These are phyloP conservation scores for Yarrowia alimentaria DNA, from an alignment of 805 yeast species.

Conservation along the genomic window DNA sequence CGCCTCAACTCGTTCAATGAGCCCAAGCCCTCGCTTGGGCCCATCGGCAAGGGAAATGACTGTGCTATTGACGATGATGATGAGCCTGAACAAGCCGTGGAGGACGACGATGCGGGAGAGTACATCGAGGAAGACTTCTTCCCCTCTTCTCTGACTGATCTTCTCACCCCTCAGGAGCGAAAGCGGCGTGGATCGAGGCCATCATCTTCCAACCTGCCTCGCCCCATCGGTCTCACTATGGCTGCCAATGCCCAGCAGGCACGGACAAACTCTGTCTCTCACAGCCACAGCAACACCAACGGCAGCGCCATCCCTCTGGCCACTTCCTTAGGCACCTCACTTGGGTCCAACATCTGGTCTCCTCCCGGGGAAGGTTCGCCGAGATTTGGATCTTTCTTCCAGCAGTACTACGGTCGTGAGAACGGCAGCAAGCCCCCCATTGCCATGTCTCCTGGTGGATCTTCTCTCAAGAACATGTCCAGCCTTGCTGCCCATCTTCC, in stretches of 20 bases:
- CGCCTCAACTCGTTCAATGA: constrained; percentile 25
- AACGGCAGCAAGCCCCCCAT: constrained; percentile 19
- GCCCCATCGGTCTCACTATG: constrained; percentile 26
- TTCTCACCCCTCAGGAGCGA: constrained; percentile 78
- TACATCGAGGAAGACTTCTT: constrained; percentile 71
- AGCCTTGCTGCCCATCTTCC: constrained; percentile 16
- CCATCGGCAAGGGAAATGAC: constrained; percentile 33
- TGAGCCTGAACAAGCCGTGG: constrained; percentile 43
- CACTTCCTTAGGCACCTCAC: constrained; percentile 22
- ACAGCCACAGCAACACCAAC: constrained; percentile 9
- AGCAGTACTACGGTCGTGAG: constrained; percentile 22
- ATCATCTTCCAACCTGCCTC: constrained; percentile 24
- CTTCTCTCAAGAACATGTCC: constrained; percentile 6
- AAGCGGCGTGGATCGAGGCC: constrained; percentile 62
- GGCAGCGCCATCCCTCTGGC: constrained; percentile 13
- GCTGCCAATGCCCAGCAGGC: constrained; percentile 23
- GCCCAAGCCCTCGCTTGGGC: constrained; percentile 6
- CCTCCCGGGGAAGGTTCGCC: constrained; percentile 25
- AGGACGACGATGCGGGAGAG: constrained; percentile 46
- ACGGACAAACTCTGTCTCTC: constrained; percentile 17
- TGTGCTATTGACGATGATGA: constrained; percentile 45
- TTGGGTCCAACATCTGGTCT: constrained; percentile 27
- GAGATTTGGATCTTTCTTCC: constrained; percentile 25
- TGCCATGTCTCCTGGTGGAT: constrained; percentile 12
- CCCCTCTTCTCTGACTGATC: constrained; percentile 76